Conservation (phyloP, 441 rosid species). For the Erysimum pusillum region DNA sequence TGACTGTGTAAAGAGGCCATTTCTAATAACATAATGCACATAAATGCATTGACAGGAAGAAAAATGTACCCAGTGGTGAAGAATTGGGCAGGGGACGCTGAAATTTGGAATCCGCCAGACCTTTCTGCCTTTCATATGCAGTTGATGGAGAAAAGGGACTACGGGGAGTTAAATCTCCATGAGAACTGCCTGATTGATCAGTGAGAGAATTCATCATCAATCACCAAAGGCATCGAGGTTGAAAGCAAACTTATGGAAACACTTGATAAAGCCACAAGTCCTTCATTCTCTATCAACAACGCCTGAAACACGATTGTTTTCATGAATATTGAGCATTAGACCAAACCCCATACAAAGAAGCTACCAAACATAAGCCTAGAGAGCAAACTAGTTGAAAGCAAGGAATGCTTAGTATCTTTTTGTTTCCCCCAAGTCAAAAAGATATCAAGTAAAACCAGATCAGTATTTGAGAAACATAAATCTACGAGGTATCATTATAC, state of each 20-base stretch:
- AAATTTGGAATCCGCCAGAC: slow-evolving; percentile 52
- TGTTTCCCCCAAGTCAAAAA: neutral
- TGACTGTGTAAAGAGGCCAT: slow-evolving; percentile 8
- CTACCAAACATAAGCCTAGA: neutral
- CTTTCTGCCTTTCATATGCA: slow-evolving; percentile 57
- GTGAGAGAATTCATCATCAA: slow-evolving; percentile 55
- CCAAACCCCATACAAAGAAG: neutral
- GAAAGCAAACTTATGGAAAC: slow-evolving; percentile 42
- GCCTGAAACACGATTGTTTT: slow-evolving; percentile 37
- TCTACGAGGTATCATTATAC: neutral
- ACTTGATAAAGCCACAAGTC: slow-evolving; percentile 41
- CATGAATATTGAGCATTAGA: slow-evolving; percentile 20
- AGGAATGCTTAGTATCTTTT: neutral
- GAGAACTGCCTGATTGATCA: slow-evolving; percentile 52
- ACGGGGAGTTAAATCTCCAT: slow-evolving; percentile 46
- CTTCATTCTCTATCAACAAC: slow-evolving; percentile 48
- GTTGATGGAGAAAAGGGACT: slow-evolving; percentile 52
- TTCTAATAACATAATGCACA: neutral
- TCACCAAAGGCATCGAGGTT: slow-evolving; percentile 43
- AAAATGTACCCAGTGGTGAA: slow-evolving; percentile 52
- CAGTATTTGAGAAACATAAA: neutral
- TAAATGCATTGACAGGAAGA: neutral
- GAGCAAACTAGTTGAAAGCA: neutral
- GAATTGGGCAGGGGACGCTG: slow-evolving; percentile 52
- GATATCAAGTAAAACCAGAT: neutral